Evolutionary conservation across 805 yeast genomes (phyloP).

Genomic region (Metschnikowia baotianmanensis): DNA sequence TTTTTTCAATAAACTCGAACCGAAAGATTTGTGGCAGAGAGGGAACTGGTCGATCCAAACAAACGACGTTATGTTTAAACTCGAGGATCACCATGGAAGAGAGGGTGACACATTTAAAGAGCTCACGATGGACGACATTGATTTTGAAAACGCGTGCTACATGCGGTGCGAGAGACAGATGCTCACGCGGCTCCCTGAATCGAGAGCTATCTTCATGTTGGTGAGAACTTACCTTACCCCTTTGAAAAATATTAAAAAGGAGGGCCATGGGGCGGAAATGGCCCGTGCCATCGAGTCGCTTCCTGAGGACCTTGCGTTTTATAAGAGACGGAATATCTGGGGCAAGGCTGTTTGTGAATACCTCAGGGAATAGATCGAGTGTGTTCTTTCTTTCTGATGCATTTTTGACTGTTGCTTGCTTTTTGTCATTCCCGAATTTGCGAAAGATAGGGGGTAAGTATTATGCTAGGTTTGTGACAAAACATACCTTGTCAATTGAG

Average conservation of each 20-base stretch:
- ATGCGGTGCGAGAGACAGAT: slow-evolving; percentile 38
- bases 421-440: too few species aligned
- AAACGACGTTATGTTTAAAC: slow-evolving; percentile 49
- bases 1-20: slow-evolving; percentile 56
- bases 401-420: too few species aligned
- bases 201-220: slow-evolving; percentile 36
- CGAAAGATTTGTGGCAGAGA: slow-evolving; percentile 57
- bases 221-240: slow-evolving; percentile 39
- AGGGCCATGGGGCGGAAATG: slow-evolving; percentile 33
- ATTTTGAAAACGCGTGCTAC: slow-evolving; percentile 34
- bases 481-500: too few species aligned
- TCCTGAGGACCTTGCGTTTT: slow-evolving; percentile 38
- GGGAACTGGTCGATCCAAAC: slow-evolving; percentile 71
- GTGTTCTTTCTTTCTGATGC: too few species aligned
- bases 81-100: slow-evolving; percentile 43
- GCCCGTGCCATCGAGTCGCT: slow-evolving; percentile 33
- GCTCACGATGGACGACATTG: slow-evolving; percentile 34
- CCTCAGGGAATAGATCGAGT: slow-evolving; percentile 15
- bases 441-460: too few species aligned
- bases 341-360: slow-evolving; percentile 37
- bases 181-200: slow-evolving; percentile 35
- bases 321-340: slow-evolving; percentile 37
- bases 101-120: slow-evolving; percentile 32
- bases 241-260: slow-evolving; percentile 26
- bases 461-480: too few species aligned